phyloP scores from a whole-genome alignment of 2,329 filamentous ascomycete genomes.

The Microsporum ferrugineum region DNA sequence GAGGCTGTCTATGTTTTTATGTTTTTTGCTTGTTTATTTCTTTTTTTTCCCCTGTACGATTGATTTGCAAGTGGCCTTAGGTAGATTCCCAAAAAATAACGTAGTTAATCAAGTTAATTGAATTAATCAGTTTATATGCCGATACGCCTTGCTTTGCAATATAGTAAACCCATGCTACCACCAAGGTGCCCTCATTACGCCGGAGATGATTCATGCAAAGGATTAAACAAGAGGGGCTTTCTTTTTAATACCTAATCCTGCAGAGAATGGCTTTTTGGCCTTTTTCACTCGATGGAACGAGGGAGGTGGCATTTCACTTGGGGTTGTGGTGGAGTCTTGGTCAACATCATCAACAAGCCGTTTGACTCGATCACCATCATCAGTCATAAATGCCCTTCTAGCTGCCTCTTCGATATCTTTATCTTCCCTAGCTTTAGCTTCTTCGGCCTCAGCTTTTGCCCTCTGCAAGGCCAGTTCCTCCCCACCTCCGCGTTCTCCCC shows the following conservation, averaged over 20 bases:
- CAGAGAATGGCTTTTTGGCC: conserved; percentile 72
- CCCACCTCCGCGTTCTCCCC: conserved; percentile 55
- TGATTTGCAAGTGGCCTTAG: not conserved
- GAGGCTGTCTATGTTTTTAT: not conserved
- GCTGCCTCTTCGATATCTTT: conserved; percentile 76
- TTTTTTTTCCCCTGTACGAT: not conserved
- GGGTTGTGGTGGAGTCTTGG: conserved; percentile 23
- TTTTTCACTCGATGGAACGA: conserved; percentile 67
- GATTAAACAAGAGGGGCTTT: conserved; percentile 42
- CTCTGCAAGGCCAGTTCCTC: conserved; percentile 35
- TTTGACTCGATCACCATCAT: conserved; percentile 44
- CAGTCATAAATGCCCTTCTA: conserved; percentile 60
- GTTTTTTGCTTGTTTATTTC: not conserved
- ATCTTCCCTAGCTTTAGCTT: conserved; percentile 54
- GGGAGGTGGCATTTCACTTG: conserved; percentile 38
- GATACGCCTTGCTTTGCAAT: not conserved
- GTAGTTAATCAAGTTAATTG: not conserved
- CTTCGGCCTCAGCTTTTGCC: conserved; percentile 46
- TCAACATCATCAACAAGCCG: conserved; percentile 42
- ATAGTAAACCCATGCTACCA: not conserved
- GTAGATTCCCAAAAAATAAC: not conserved
- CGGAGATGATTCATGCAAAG: conserved; percentile 34
- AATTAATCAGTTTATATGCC: not conserved
- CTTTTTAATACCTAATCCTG: conserved; percentile 76
- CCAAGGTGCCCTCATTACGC: not conserved